These are phyloP conservation scores for Hanseniaspora thailandica DNA, from an alignment of 805 yeast genomes.

Conservation along the genomic window DNA sequence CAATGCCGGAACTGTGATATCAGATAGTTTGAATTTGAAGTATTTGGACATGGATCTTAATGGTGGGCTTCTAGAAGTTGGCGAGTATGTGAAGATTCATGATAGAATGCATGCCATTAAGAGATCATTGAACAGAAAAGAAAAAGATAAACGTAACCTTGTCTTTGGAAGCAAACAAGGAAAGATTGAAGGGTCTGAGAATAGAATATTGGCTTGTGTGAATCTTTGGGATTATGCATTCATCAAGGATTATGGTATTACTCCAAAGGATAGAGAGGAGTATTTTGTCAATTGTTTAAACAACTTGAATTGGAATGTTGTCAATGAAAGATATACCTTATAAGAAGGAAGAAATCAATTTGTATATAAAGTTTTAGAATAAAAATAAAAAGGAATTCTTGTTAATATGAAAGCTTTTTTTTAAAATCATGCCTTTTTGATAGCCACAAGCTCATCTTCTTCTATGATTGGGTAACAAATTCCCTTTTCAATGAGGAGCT, in stretches of 20 bases:
- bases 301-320: conserved; percentile 72
- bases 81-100: conserved; percentile 37
- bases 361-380: background rate
- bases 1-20: conserved; percentile 65
- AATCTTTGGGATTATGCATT: conserved; percentile 89
- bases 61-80: conserved; percentile 36
- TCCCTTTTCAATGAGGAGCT: background rate
- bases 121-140: background rate
- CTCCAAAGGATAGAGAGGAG: conserved; percentile 42
- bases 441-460: conserved; percentile 7
- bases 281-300: conserved; percentile 68
- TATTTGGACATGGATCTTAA: conserved; percentile 61
- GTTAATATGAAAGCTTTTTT: background rate
- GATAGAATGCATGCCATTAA: conserved; percentile 31
- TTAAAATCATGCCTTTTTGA: background rate
- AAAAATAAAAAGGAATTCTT: background rate
- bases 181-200: conserved; percentile 30
- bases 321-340: conserved; percentile 33
- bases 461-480: conserved; percentile 4
- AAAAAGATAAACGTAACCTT: background rate
- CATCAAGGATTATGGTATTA: conserved; percentile 68
- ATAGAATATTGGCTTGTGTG: conserved; percentile 43
- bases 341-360: background rate
- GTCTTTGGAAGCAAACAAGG: background rate
- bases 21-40: background rate